Evolutionary conservation across 805 yeast species (phyloP).

Genomic region (Candida anglica): DNA sequence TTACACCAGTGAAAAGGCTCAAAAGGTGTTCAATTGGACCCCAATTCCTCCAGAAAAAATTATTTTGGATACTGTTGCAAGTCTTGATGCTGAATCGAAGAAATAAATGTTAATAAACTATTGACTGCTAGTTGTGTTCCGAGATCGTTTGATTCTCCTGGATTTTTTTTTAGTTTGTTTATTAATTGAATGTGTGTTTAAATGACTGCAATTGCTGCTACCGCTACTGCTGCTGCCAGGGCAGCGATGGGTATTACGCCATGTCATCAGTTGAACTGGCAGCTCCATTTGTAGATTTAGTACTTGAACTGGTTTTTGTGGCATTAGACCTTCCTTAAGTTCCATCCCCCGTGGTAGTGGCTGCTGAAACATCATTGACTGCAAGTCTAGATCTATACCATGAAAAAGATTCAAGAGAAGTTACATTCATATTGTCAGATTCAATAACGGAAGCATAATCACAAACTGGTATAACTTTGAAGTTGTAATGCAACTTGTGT

Average conservation of each 20-base stretch:
- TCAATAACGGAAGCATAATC: conserved; percentile 2
- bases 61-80: background rate
- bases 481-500: background rate
- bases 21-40: conserved; percentile 1
- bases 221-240: conserved; percentile 1
- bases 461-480: conserved; percentile 1
- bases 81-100: background rate
- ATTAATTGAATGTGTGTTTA: too few relatives aligned
- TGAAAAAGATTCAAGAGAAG: conserved; percentile 8
- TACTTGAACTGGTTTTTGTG: too few relatives aligned
- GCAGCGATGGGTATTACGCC: background rate
- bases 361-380: too few relatives aligned
- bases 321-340: too few relatives aligned
- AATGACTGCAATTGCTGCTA: conserved; percentile 1
- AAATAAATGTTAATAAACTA: too few relatives aligned
- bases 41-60: background rate
- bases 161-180: too few relatives aligned
- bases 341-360: too few relatives aligned
- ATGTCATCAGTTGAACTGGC: background rate
- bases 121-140: too few relatives aligned
- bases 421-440: conserved; percentile 6
- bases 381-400: too few relatives aligned
- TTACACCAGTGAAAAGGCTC: conserved; percentile 1
- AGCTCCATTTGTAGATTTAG: conserved; percentile 2
- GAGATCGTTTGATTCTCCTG: too few relatives aligned